Evolutionary conservation across 345 rosid genomes (phyloP).

Genomic region (Aegle marmelos): DNA sequence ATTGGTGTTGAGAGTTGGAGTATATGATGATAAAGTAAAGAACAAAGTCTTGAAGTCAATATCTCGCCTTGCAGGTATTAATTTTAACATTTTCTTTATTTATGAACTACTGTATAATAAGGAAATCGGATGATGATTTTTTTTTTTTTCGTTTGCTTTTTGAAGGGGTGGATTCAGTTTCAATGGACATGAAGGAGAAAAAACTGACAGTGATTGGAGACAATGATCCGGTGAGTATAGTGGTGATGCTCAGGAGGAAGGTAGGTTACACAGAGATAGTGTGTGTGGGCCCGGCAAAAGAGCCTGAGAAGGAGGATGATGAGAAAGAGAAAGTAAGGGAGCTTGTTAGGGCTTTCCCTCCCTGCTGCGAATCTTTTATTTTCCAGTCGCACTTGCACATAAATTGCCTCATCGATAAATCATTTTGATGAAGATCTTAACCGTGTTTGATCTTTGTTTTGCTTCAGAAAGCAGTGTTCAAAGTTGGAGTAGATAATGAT

Average conservation of each 20-base stretch:
- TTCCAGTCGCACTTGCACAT: background rate
- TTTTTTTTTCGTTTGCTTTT: background rate
- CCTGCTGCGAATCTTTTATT: no score
- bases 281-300: slow-evolving; percentile 56
- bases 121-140: background rate
- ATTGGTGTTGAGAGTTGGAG: slow-evolving; percentile 45
- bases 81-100: background rate
- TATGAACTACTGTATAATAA: background rate
- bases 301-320: slow-evolving; percentile 51
- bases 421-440: background rate
- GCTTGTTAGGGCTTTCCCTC: no score
- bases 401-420: background rate
- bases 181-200: slow-evolving; percentile 52
- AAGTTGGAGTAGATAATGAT: slow-evolving; percentile 36
- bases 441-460: background rate
- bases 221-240: slow-evolving; percentile 41
- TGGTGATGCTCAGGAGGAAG: slow-evolving; percentile 49
- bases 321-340: slow-evolving; percentile 28
- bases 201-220: slow-evolving; percentile 58
- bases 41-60: slow-evolving; percentile 49
- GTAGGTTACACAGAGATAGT: slow-evolving; percentile 40
- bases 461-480: slow-evolving; percentile 54
- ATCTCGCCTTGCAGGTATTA: slow-evolving; percentile 43
- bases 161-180: slow-evolving; percentile 46
- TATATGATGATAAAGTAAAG: slow-evolving; percentile 34